Base-by-base conservation (phyloP, 2,329 filamentous ascomycete genomes). In the Grosmannia clavigera region DNA sequence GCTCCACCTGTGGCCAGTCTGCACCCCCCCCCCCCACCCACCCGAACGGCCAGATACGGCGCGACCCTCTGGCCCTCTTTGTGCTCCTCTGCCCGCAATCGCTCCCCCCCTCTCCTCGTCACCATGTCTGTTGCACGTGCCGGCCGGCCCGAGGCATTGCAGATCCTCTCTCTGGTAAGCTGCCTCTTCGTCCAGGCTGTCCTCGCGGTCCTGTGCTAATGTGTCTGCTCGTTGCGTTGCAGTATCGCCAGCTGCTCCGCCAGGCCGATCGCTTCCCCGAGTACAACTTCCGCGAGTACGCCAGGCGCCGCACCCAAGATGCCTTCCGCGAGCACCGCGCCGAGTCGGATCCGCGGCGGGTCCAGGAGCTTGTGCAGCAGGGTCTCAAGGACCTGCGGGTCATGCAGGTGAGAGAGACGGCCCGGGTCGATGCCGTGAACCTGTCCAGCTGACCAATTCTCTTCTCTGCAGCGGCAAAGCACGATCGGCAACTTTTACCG, bases 251-350 rank as follows among this genome's bases (percentile, higher is more conserved):
- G 69, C 79, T 99, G 68, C 79, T 97, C 68, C 88, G 92, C 67
- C 88, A 94, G 73, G 85, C 90, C 64, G 80, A 81, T 63, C 88
- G 96, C 70, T 97, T 99, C 74, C 83, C 90, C 64, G 84, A 88
- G 67, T 99, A 97, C 79, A 99, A 97, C 76, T 99, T 96, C 81
- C 85, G 94, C 75, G 92, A 96, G 73, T 99, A 99, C 74, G 92
- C 94, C 59, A 88, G 86, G 74, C 86, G 94, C 70, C 84, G 92
- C 73, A 96, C 94, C 71, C 83, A 82, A 71, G 94, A 97, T 77
- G 86, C 90, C 5, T 99, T 97, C 74, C 83, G 87, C 68, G 90
- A 95, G 72, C 81, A 95, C 73, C 81, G 83, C 73, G 71, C 74
- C 60, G 86, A 90, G 68, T 76, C 82, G 54, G 94, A 96, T 70